Evolutionary conservation across 1,139 yeast genomes (phyloP), one percentile per base, ranked within the genome.

Genomic region (Protomyces macrosporus): DNA sequence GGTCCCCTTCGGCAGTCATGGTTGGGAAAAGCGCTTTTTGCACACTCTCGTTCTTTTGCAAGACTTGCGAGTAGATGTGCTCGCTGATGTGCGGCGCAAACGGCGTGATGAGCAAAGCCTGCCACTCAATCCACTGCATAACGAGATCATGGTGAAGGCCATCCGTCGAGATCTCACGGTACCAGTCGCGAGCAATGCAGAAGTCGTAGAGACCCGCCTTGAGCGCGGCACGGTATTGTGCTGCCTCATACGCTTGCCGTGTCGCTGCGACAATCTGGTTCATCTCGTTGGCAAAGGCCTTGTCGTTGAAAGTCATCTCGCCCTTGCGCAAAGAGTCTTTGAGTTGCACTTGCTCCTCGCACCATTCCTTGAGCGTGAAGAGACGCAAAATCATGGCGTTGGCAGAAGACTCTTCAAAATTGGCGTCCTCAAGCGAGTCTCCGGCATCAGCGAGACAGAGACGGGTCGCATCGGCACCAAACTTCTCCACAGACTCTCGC

Each of bases 391-490:
- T 91, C 52, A 98, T 97, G 56, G 98, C 97, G 73, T 95, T 95
- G 64, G 98, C 99, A 72, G 87, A 91, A 68, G 90, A 81, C 78
- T 95, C 98, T 73, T 93, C 98, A 73, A 95, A 89, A 79, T 95
- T 95, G 66, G 99, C 98, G 77, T 95, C 99, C 78, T 93, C 98
- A 69, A 90, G 84, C 57, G 95, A 80, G 75, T 95, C 99, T 80
- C 99, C 99, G 65, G 97, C 97, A 79, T 95, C 98, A 48, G 98
- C 99, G 71, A 95, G 80, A 7, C 98, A 97, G 76, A 95, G 88
- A 81, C 99, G 87, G 30, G 96, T 82, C 53, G 98, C 98, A 77
- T 95, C 99, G 61, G 98, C 97, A 75, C 98, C 99, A 71, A 86
- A 93, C 78, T 93, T 95, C 71, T 84, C 82, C 66, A 87, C 86